These are phyloP conservation scores for Phaffomyces thermotolerans DNA, from an alignment of 805 yeast genomes.

Conservation along the genomic window DNA sequence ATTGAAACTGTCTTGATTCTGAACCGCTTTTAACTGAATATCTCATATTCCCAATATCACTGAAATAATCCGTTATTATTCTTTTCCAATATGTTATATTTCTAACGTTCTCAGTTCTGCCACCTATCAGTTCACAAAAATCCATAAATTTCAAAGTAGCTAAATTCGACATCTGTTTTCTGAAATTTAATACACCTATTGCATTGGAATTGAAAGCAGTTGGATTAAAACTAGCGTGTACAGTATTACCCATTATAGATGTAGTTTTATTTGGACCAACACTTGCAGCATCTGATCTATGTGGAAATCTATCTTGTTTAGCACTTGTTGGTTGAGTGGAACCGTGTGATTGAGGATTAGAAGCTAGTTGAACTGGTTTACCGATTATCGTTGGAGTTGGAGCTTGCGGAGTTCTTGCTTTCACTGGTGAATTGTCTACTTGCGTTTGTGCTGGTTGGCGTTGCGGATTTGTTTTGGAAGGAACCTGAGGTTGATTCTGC, in stretches of 20 bases:
- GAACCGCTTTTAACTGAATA: constrained; percentile 38
- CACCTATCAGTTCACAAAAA: constrained; percentile 39
- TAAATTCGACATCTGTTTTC: constrained; percentile 38
- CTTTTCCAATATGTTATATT: constrained; percentile 44
- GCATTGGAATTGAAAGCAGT: constrained; percentile 4
- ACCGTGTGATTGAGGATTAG: background rate
- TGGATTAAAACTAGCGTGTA: background rate
- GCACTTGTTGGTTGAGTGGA: background rate
- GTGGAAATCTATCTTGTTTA: background rate
- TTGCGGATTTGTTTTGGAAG: too few relatives aligned
- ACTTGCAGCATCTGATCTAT: background rate
- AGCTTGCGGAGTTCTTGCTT: constrained; percentile 16
- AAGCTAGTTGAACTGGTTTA: constrained; percentile 2
- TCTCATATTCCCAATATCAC: constrained; percentile 42
- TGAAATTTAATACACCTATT: constrained; percentile 20
- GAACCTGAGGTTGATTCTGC: constrained; percentile 9
- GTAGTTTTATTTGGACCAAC: background rate
- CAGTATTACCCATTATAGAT: too few relatives aligned
- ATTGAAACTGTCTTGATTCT: constrained; percentile 52
- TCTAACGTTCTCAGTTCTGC: constrained; percentile 34
- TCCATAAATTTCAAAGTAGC: constrained; percentile 46
- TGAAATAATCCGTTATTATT: constrained; percentile 43
- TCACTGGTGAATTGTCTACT: too few relatives aligned
- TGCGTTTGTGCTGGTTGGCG: too few relatives aligned
- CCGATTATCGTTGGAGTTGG: constrained; percentile 12